A percentile compares a stretch with the other conserved stretches of the same genome.
phyloP scores from a whole-genome alignment of 2,329 filamentous ascomycete species.

The Trichophyton equinum region DNA sequence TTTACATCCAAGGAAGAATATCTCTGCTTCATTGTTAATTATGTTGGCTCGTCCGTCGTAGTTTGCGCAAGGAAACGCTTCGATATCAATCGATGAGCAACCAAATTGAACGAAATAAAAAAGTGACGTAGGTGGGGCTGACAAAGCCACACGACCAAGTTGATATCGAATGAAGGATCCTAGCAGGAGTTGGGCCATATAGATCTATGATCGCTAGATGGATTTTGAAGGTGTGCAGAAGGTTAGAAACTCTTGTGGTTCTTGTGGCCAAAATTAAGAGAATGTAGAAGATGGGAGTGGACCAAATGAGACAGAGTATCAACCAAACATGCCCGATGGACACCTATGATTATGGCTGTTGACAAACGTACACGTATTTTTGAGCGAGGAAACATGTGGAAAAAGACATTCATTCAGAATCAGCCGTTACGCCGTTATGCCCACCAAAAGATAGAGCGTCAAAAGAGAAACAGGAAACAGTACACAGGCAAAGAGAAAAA shows the following conservation, averaged over 20 bases:
- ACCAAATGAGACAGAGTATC: background rate
- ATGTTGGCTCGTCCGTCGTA: background rate
- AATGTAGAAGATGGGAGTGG: too few relatives aligned
- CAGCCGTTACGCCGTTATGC: constrained; percentile 4
- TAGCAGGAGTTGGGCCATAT: background rate
- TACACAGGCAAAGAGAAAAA: constrained; percentile 1
- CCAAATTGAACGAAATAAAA: background rate
- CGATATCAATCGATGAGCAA: background rate
- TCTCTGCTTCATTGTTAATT: constrained; percentile 43
- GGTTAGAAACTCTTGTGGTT: background rate
- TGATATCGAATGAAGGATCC: background rate
- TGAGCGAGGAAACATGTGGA: background rate
- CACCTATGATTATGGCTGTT: background rate
- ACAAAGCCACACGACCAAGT: background rate
- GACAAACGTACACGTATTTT: background rate
- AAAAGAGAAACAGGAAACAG: background rate
- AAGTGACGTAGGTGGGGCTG: background rate
- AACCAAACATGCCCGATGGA: background rate
- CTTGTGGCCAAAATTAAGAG: background rate
- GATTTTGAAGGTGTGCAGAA: background rate
- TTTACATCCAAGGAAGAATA: constrained; percentile 48
- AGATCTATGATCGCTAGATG: background rate
- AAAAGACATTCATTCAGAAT: background rate
- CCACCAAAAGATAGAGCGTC: background rate
- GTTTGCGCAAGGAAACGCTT: background rate